Base-by-base conservation (phyloP, 1,284 basidiomycete genomes). In the Coniophora puteana region DNA sequence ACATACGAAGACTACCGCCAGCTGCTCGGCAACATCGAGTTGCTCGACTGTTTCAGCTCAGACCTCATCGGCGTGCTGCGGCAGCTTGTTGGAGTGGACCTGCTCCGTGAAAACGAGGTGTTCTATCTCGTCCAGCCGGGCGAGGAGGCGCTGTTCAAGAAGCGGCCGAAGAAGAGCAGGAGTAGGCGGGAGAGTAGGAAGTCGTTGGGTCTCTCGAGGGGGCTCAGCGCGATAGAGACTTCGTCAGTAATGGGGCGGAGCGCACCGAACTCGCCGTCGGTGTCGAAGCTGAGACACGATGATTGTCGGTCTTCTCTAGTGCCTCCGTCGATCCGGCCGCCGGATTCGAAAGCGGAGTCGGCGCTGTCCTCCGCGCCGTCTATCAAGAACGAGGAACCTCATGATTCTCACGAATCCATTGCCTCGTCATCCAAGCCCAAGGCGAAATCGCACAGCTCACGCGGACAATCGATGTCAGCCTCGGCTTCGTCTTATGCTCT, bases 51-150 rank as follows among this genome's bases (percentile, higher is more conserved):
- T n/a, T 69, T 83, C 41, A 67, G 67, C 44, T 57, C 67, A 0
- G 72, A 79, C 47, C 61, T 83, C 3, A 57, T 83, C 28, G 71
- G 73, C 34, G 59, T 71, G 18, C 57, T 84, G 28, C 69, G 78
- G 29, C 68, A 76, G 40, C 66, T 84, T 22, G 78, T 80, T 10
- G 79, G 80, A 3, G 66, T 77, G 8, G 80, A 83, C 43, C 65
- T 82, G 28, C 55, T 80, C 28, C 71, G 76, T 11, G 78, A 82
- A 46, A 69, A 76, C 36, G 81, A 83, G 49, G 68, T 83, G 3
- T 83, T 70, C 54, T 84, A 81, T 51, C 54, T 83, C 10, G 77
- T 77, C 2, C 51, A 52, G 25, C 49, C 53, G 1, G 64, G 57
- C 3, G 66, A 69, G 38, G 40, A 51, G n/a, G 43, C 52, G 22